Base-by-base conservation (phyloP, 768 basidiomycete genomes). In the Pulveroboletus sp. region DNA sequence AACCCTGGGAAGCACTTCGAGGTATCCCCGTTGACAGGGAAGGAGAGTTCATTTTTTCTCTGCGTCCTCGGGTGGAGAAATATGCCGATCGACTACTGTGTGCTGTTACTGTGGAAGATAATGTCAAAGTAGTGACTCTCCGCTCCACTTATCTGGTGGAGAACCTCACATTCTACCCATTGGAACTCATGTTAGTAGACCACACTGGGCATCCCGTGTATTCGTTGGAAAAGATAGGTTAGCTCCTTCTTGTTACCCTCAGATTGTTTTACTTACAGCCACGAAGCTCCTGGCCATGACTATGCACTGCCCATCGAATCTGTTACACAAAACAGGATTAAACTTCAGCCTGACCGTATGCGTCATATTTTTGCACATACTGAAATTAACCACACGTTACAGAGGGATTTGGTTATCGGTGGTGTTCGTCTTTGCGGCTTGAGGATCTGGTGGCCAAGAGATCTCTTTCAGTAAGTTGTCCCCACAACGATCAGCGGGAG, bases 391-490 rank as follows among this genome's bases (percentile, higher is more conserved):
- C 25, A 13, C 17, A 40, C 10, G 12, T 40, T 40, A 19, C 58
- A 97, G 94, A 92, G 67, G 97, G 97, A 14, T 97, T 98, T 61
- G 94, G 94, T 17, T 97, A 97, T 69, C 86, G 82, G 60, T 98
- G 94, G 94, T 94, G 89, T 39, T 69, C 79, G 37, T 81, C 93
- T 4, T 79, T 94, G 34, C 82, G 89, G 43, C 94, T 93, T 80
- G 91, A 97, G 57, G 94, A 97, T 56, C 72, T 99, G 2, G 71
- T 94, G 20, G 68, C 78, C 3, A 80, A 74, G 53, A 81, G 73
- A 61, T 80, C 72, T 36, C 82, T 94, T 37, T 87, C 90, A 2
- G 77, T 98, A 47, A 84, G 80, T 37, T 99, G 97, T 67, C 83
- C 87, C 38, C 91, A 94, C 60, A 75, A 80, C 25, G 84, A 93